phyloP scores from a whole-genome alignment of 148 eudicot genomes.

The Suaeda aralocaspica region DNA sequence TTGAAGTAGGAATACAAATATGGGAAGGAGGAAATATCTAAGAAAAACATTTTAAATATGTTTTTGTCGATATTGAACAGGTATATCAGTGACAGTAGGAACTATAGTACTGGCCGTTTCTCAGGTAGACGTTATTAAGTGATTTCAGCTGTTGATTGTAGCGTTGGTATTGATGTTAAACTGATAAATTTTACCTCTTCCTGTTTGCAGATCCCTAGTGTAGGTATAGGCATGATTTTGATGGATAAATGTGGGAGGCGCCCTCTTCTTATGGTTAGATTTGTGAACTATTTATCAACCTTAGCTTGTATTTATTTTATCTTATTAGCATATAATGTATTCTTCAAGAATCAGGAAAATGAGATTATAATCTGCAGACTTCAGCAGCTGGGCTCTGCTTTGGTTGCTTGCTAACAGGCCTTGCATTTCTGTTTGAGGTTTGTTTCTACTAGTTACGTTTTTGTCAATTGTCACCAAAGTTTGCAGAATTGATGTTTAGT shows the following conservation, averaged over 20 bases:
- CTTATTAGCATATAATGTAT: neutral
- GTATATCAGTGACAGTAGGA: slow-evolving; percentile 28
- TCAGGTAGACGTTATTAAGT: slow-evolving; percentile 25
- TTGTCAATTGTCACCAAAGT: neutral
- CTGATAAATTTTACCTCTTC: neutral
- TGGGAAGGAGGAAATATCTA: neutral
- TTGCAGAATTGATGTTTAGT: too few relatives aligned
- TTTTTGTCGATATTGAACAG: slow-evolving; percentile 21
- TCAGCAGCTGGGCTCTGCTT: slow-evolving; percentile 36
- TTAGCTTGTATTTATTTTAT: neutral
- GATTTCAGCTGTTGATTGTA: neutral
- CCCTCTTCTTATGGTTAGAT: slow-evolving; percentile 35
- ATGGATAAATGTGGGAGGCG: slow-evolving; percentile 37
- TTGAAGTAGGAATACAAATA: neutral
- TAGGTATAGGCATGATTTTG: slow-evolving; percentile 16
- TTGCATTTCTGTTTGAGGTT: slow-evolving; percentile 34
- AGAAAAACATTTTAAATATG: neutral
- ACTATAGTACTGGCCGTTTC: slow-evolving; percentile 19
- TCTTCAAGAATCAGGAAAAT: neutral
- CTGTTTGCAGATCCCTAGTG: slow-evolving; percentile 27
- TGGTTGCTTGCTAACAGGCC: slow-evolving; percentile 29
- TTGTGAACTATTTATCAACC: neutral
- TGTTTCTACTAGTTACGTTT: neutral
- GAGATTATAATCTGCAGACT: slow-evolving; percentile 17
- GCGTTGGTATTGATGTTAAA: neutral